phyloP scores from a whole-genome alignment of 2,329 filamentous ascomycete genomes.

The Alternaria solani region DNA sequence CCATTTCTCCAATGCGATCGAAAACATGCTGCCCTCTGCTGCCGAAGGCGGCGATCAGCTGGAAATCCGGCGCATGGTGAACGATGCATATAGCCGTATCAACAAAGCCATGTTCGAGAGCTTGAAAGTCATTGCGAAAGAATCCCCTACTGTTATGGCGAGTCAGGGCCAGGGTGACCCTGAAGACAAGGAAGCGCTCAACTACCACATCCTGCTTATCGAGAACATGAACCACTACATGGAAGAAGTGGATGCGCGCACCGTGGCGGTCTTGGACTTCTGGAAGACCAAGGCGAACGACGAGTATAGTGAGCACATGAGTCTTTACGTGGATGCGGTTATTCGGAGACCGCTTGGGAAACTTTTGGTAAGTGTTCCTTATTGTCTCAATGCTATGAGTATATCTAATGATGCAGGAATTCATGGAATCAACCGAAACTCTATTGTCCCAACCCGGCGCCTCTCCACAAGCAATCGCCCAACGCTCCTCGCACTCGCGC shows the following conservation, averaged over 20 bases:
- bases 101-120: constrained; percentile 97
- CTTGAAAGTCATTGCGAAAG: constrained; percentile 89
- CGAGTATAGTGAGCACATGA: constrained; percentile 87
- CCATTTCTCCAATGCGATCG: constrained; percentile 79
- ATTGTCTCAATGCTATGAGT: not conserved
- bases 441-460: constrained; percentile 63
- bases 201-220: constrained; percentile 96
- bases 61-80: constrained; percentile 78
- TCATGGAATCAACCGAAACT: constrained; percentile 86
- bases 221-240: constrained; percentile 99
- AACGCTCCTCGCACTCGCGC: constrained; percentile 83
- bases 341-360: constrained; percentile 90
- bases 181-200: constrained; percentile 95
- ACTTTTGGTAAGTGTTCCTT: constrained; percentile 64
- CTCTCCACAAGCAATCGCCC: constrained; percentile 70
- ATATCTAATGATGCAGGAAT: constrained; percentile 64
- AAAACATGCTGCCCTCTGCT: constrained; percentile 74
- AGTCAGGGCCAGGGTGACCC: constrained; percentile 64
- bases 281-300: constrained; percentile 81
- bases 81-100: constrained; percentile 86
- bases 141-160: constrained; percentile 65
- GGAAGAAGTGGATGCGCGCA: constrained; percentile 82
- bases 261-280: constrained; percentile 78
- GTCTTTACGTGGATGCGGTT: constrained; percentile 84
- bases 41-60: constrained; percentile 63